A percentile compares a stretch with the other conserved stretches of the same genome.
These are phyloP conservation scores for Monosporascus cannonballus DNA, from an alignment of 2,329 filamentous ascomycete genomes.

Conservation along the genomic window DNA sequence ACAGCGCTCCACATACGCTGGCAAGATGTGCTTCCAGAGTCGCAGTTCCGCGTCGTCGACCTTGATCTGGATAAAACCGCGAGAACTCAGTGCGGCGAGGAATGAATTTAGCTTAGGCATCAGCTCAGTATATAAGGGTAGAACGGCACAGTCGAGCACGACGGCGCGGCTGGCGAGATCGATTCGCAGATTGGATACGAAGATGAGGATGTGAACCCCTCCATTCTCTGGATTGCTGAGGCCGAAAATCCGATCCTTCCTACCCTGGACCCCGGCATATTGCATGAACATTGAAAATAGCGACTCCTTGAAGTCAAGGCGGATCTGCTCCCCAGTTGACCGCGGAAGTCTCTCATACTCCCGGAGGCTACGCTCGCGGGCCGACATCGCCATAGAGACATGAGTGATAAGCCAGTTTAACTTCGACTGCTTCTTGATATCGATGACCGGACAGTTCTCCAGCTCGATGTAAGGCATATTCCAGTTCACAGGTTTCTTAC, in stretches of 20 bases:
- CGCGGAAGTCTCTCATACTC: neutral
- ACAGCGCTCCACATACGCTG: conserved; percentile 39
- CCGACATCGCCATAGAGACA: conserved; percentile 9
- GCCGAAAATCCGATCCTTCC: conserved; percentile 35
- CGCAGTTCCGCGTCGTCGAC: conserved; percentile 49
- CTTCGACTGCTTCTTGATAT: conserved; percentile 1
- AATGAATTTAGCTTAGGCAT: conserved; percentile 29
- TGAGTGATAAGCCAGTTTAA: conserved; percentile 1
- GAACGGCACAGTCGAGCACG: conserved; percentile 39
- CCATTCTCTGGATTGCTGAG: conserved; percentile 29
- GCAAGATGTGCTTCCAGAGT: conserved; percentile 40
- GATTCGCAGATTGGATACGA: conserved; percentile 37
- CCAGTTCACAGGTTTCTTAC: conserved; percentile 3
- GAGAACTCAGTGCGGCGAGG: conserved; percentile 26
- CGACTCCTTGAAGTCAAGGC: conserved; percentile 42
- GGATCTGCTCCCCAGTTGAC: conserved; percentile 21
- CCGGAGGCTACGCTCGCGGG: conserved; percentile 2
- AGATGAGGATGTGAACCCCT: conserved; percentile 18
- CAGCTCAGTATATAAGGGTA: conserved; percentile 33
- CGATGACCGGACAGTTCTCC: conserved; percentile 3
- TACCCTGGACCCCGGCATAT: conserved; percentile 35
- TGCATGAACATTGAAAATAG: conserved; percentile 40
- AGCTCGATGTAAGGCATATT: conserved; percentile 12
- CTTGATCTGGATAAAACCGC: conserved; percentile 28
- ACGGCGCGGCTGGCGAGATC: conserved; percentile 34